Evolutionary conservation across 441 rosid genomes (phyloP).

Genomic region (Adansonia gregorii): DNA sequence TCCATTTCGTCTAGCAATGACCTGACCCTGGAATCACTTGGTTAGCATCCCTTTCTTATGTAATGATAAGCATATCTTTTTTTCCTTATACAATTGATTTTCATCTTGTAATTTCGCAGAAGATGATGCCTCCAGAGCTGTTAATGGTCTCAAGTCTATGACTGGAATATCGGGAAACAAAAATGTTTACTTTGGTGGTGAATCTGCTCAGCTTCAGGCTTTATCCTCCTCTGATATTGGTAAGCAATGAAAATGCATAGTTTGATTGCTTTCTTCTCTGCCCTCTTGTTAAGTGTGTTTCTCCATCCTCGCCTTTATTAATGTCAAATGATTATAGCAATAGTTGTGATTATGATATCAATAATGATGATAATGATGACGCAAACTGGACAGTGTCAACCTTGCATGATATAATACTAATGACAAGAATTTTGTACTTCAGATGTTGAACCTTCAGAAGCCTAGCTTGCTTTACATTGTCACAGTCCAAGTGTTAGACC

Average conservation of each 20-base stretch:
- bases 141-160: not conserved
- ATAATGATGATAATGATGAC: not conserved
- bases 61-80: constrained; percentile 5
- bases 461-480: not conserved
- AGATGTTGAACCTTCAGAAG: not conserved
- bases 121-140: constrained; percentile 18
- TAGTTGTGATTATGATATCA: constrained; percentile 8
- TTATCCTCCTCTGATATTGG: constrained; percentile 9
- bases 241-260: not conserved
- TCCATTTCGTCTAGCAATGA: constrained; percentile 36
- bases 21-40: constrained; percentile 35
- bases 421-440: not conserved
- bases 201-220: constrained; percentile 18
- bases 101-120: constrained; percentile 29
- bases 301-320: not conserved
- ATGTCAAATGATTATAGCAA: not conserved
- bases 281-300: not conserved
- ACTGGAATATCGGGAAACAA: constrained; percentile 18
- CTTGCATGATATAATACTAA: not conserved
- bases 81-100: constrained; percentile 20
- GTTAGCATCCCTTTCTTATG: constrained; percentile 42
- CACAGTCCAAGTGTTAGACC: too few species aligned
- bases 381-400: not conserved
- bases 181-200: constrained; percentile 19
- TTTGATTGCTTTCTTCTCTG: constrained; percentile 12